A percentile compares a stretch with the other conserved stretches of the same genome.
Evolutionary conservation across 1,284 basidiomycete species (phyloP).

Genomic region (Coniferiporia sulphurascens): DNA sequence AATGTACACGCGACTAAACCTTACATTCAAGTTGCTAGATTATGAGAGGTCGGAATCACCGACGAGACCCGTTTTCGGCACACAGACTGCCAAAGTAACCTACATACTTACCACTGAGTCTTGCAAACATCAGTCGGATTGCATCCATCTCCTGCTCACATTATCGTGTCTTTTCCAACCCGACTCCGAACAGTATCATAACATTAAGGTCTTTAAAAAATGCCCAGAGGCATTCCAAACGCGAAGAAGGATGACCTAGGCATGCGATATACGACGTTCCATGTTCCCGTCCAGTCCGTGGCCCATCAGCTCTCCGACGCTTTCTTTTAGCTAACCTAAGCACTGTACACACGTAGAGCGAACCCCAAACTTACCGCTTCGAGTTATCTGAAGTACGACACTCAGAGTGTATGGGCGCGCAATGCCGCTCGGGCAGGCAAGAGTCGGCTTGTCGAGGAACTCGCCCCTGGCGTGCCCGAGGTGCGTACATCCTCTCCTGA

Average conservation of each 20-base stretch:
- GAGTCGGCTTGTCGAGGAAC: constrained; percentile 39
- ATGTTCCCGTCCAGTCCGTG: constrained; percentile 69
- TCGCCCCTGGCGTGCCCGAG: constrained; percentile 33
- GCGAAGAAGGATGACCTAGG: constrained; percentile 74
- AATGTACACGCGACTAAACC: not conserved
- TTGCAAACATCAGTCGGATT: too few species aligned
- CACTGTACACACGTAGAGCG: constrained; percentile 36
- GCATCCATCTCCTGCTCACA: too few species aligned
- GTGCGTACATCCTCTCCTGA: constrained; percentile 29
- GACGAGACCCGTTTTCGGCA: too few species aligned
- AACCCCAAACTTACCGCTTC: constrained; percentile 76
- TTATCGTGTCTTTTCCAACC: too few species aligned
- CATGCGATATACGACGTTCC: constrained; percentile 72
- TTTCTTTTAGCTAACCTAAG: not conserved
- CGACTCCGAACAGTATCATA: not conserved
- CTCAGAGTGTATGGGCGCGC: constrained; percentile 66
- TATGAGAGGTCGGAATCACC: too few species aligned
- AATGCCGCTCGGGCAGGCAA: constrained; percentile 46
- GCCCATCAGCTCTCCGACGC: not conserved
- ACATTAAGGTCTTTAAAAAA: constrained; percentile 25
- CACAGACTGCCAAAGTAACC: too few species aligned
- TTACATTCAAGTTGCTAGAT: too few species aligned
- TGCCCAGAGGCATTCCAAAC: constrained; percentile 78
- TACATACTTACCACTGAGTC: too few species aligned
- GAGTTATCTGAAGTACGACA: constrained; percentile 66